A percentile compares a stretch with the other conserved stretches of the same genome.
These are phyloP conservation scores for Lipomyces sp. DNA, from an alignment of 805 yeast genomes.

Conservation along the genomic window DNA sequence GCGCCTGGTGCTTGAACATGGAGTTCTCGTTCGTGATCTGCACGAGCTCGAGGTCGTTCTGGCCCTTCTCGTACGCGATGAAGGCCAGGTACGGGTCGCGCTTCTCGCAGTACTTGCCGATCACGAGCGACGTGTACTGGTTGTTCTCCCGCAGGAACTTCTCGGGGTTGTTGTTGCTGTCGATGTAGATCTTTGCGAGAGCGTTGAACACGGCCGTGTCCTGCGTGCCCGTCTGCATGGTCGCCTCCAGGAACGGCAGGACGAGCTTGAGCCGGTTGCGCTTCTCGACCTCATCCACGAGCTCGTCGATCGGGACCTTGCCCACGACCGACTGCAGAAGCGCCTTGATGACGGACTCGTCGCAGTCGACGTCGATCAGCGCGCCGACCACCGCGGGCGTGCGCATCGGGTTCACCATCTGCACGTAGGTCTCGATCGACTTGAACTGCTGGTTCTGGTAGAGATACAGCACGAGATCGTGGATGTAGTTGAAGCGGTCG, in stretches of 20 bases:
- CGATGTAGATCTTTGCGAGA: slow-evolving; percentile 95
- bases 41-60: slow-evolving; percentile 83
- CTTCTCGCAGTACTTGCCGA: slow-evolving; percentile 98
- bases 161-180: slow-evolving; percentile 96
- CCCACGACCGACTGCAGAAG: slow-evolving; percentile 83
- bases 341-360: slow-evolving; percentile 78
- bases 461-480: slow-evolving; percentile 86
- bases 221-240: slow-evolving; percentile 75
- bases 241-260: slow-evolving; percentile 88
- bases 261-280: slow-evolving; percentile 89
- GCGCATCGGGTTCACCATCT: slow-evolving; percentile 92
- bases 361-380: slow-evolving; percentile 94
- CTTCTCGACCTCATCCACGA: slow-evolving; percentile 93
- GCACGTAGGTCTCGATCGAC: slow-evolving; percentile 96
- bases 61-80: slow-evolving; percentile 95
- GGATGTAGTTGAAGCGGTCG: slow-evolving; percentile 86
- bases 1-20: slow-evolving; percentile 99
- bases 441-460: slow-evolving; percentile 95
- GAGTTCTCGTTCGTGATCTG: slow-evolving; percentile 92
- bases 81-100: slow-evolving; percentile 98
- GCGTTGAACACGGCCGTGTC: slow-evolving; percentile 93
- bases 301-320: slow-evolving; percentile 85
- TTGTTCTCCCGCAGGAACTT: slow-evolving; percentile 90
- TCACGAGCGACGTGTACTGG: slow-evolving; percentile 86
- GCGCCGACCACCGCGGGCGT: slow-evolving; percentile 98